Evolutionary conservation across 257 asterid genomes (phyloP), one percentile per base, ranked within the genome.

Genomic region (Capsicum pubescens): DNA sequence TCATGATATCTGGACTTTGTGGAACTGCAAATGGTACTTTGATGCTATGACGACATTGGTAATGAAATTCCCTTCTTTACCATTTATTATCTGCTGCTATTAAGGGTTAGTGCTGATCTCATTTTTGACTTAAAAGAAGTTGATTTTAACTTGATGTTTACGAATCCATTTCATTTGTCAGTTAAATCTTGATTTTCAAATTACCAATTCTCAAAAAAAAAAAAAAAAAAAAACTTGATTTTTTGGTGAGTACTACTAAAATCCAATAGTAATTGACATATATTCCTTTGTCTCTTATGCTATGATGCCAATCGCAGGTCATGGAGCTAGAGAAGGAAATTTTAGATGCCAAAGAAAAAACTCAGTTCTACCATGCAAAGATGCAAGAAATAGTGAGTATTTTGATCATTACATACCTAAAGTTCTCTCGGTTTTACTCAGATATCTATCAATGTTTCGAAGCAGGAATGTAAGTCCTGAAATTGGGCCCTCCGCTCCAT

Each of bases 351-450:
- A 95, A 88, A 87, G 97, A 93, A 88, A 97, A 97, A 90, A 89
- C 87, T 91, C 95, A 94, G 83, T 95, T 90, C 91, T 97, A 87
- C 90, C 99, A 91, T 85, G 84, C 92, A 64, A 95, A 97, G 91
- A 97, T 95, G 99, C 99, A 97, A 87, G 99, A 97, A 88, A 94
- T 97, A 81, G 99, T 97, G 91, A 90, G 99, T 92, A 85, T 84
- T 50, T 55, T 36, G 81, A 76, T 52, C 21, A 50, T 74, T 50
- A 50, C 36, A 26, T 46, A 11, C 36, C 48, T 4, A 76, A 52
- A 3, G 63, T 52, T 55, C 15, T 50, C 60, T 52, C 46, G 0
- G 11, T 76, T 76, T 76, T 76, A 52, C 52, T 52, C 12, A 52
- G 48, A 26, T 76, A 26, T 76, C 46, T 76, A 21, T 76, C 48